Base-by-base conservation (phyloP, 2,329 filamentous ascomycete genomes). In the Neoscytalidium dimidiatum region DNA sequence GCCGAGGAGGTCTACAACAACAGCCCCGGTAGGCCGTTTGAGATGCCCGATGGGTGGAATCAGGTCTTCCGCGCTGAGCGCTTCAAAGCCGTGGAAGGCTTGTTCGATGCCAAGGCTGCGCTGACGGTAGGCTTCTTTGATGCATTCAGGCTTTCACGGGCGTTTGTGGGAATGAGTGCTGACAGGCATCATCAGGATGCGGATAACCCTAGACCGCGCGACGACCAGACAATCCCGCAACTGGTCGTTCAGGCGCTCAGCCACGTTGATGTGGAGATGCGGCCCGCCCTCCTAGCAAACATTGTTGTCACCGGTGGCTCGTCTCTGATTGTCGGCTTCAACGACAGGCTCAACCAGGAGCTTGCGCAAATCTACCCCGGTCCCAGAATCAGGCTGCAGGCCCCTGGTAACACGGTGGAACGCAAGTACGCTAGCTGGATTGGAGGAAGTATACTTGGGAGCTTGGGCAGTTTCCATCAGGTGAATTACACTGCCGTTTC, bases 31-130 rank as follows among this genome's bases (percentile, higher is more conserved):
- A 90, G 92, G 61, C 91, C 95, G 11, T 99, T 97, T 73, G 95
- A 99, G 82, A 95, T 99, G 86, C 95, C 95, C 9, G 92, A 98
- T 75, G 95, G 95, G 58, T 94, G 90, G 81, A 99, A 98, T 82
- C 92, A 96, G 77, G 90, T 97, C 79, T 99, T 97, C 83, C 90
- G 92, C 67, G 86, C 90, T 64, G 94, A 97, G 77, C 89, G 95
- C 58, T 97, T 90, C 84, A 88, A 88, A 70, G 90, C 92, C 11
- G 89, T 90, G 1, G 95, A 99, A 80, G 92, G 92, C 46, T 86
- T 99, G 77, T 99, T 95, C 84, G 94, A 98, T 75, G 90, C 93
- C 71, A 88, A 87, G 62, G 91, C 90, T 41, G 90, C 91, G 3
- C 87, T 92, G 62, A 78, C 74, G 4, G 56, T 60, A 23, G 9